A percentile compares a stretch with the other conserved stretches of the same genome.
Evolutionary conservation across 805 yeast genomes (phyloP).

Genomic region (Pichia scutulata): DNA sequence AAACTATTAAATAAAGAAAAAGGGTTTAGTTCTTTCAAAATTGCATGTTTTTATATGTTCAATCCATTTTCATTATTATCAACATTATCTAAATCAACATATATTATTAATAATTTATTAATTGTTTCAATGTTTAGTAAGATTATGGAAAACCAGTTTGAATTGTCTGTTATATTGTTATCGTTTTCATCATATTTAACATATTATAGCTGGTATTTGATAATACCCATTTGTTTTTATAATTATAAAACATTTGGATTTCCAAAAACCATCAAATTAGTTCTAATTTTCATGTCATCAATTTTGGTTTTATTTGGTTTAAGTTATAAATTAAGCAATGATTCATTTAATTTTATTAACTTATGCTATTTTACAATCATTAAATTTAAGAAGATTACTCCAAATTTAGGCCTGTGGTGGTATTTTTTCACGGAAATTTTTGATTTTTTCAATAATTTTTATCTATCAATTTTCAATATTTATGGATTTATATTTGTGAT

Average conservation of each 20-base stretch:
- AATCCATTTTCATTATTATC: conserved; percentile 76
- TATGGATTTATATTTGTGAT: conserved; percentile 57
- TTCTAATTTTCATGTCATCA: conserved; percentile 23
- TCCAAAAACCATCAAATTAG: conserved; percentile 17
- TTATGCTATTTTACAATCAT: conserved; percentile 53
- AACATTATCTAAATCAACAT: conserved; percentile 61
- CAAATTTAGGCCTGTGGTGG: conserved; percentile 98
- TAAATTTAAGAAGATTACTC: conserved; percentile 62
- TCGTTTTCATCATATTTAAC: conserved; percentile 60
- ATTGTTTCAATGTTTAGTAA: conserved; percentile 41
- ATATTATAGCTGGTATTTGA: conserved; percentile 51
- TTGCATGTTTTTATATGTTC: conserved; percentile 52
- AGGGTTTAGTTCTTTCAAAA: conserved; percentile 15
- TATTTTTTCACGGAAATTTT: conserved; percentile 94
- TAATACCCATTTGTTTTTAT: conserved; percentile 46
- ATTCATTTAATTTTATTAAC: conserved; percentile 38
- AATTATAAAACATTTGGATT: conserved; percentile 7
- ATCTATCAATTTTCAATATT: conserved; percentile 74
- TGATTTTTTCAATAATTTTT: conserved; percentile 78
- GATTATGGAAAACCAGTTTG: conserved; percentile 33
- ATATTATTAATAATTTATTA: conserved; percentile 51
- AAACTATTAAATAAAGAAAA: conserved; percentile 26
- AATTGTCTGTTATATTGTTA: conserved; percentile 43
- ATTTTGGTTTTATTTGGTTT: conserved; percentile 25
- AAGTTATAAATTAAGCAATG: conserved; percentile 34